Evolutionary conservation across 75 land plant genomes (phyloP), one percentile per base, ranked within the genome.

Genomic region (Azolla pinnata): DNA sequence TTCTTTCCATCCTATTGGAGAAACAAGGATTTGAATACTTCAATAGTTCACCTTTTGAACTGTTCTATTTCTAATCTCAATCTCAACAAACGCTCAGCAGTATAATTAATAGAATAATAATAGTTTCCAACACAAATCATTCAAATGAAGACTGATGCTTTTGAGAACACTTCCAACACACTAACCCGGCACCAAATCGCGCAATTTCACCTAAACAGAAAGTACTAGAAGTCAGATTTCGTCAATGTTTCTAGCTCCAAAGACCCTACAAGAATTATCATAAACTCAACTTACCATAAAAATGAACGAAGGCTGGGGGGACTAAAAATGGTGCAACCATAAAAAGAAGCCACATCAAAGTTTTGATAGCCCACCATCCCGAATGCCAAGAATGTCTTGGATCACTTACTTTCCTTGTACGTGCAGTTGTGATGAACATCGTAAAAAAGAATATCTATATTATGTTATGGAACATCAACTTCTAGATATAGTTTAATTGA

Each of bases 271-370:
- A n/a, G n/a, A n/a, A n/a, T n/a, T n/a, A n/a, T n/a, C n/a, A n/a
- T n/a, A n/a, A n/a, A n/a, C n/a, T n/a, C n/a, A n/a, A 79, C 86
- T 66, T 30, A 91, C 97, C 95, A 67, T 91, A 91, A 8, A 88
- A 60, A 45, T 80, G 82, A 62, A 84, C 67, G 49, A 82, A 62
- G 38, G 77, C 60, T 0, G 88, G 62, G 18, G 97, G 97, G 34
- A 88, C 20, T 35, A 84, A 68, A 55, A 91, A 91, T 7, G 93
- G 82, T 17, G 80, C 28, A 2, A 69, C 53, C 66, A 75, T 70
- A 25, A 79, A 56, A 33, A 62, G 35, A 54, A 82, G 44, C 86
- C 87, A 88, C 47, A 88, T 10, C 25, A 80, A 17, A 42, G 72
- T 60, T 63, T 91, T 91, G 19, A 75, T 56, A 33, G 84, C 68